These are phyloP conservation scores for Venturia effusa DNA, from an alignment of 2,329 filamentous ascomycete species.

Conservation along the genomic window DNA sequence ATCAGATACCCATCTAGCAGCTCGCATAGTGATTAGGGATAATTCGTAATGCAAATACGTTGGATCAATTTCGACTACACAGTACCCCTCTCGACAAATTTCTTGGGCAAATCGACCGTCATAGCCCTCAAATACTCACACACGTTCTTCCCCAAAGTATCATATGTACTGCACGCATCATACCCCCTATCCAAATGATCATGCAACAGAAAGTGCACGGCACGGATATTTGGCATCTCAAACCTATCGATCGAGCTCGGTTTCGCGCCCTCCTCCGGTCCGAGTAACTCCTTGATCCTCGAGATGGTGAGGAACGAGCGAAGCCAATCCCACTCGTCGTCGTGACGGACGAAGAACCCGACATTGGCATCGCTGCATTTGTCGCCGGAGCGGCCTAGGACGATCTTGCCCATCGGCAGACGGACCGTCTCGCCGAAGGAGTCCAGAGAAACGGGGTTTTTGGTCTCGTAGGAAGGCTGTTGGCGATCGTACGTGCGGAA, in stretches of 20 bases:
- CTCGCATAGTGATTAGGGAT: no score
- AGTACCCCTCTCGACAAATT: slow-evolving; percentile 31
- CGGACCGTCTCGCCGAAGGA: slow-evolving; percentile 26
- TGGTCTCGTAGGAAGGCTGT: slow-evolving; percentile 21
- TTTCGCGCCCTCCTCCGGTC: slow-evolving; percentile 15
- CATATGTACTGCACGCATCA: slow-evolving; percentile 32
- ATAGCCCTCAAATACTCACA: slow-evolving; percentile 36
- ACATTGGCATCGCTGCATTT: no score
- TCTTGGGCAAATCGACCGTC: slow-evolving; percentile 33
- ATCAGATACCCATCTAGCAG: background rate
- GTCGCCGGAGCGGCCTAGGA: slow-evolving; percentile 22
- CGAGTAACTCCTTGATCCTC: slow-evolving; percentile 19
- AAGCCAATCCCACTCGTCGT: slow-evolving; percentile 14
- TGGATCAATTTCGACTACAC: no score
- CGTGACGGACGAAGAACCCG: slow-evolving; percentile 14
- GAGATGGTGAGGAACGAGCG: slow-evolving; percentile 16
- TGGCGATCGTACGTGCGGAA: slow-evolving; percentile 16
- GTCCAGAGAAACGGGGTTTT: slow-evolving; percentile 16
- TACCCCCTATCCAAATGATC: slow-evolving; percentile 38
- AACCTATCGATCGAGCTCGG: slow-evolving; percentile 16
- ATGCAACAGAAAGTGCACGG: slow-evolving; percentile 34
- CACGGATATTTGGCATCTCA: slow-evolving; percentile 15
- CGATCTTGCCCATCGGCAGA: slow-evolving; percentile 27
- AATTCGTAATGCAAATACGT: no score
- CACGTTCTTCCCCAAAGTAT: slow-evolving; percentile 37